Base-by-base conservation (phyloP, 2,329 filamentous ascomycete genomes). In the Colletotrichum sp. region DNA sequence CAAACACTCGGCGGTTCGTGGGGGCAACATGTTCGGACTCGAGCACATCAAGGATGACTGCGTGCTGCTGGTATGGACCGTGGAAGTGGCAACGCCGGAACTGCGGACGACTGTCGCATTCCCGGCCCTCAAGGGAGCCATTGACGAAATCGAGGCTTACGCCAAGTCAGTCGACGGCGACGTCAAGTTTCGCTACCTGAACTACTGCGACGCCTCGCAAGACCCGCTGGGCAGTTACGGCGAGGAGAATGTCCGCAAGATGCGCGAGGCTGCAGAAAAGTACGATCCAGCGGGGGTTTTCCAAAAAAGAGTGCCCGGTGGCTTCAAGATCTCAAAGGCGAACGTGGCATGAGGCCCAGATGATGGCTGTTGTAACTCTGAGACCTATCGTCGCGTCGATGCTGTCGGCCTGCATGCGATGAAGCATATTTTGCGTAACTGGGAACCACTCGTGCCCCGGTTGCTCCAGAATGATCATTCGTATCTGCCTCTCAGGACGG, bases 211-310 rank as follows among this genome's bases (percentile, higher is more conserved):
- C 15, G 68, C 60, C 18, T 78, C 71, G 0, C 79, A 81, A 44
- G 72, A 81, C 57, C 75, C 76, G 3, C 65, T 81, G 15, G 36
- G 68, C 9, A 80, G 68, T 24, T 82, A 80, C 18, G 80, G 80
- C 9, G 36, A n/a, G 7, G 78, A 78, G 15, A 81, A 81, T 7
- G 44, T 81, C 0, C 72, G 34, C 36, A 76, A 76, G 32, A 80
- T 81, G 71, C 77, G 73, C 24, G 69, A 80, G 10, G 76, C 76
- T 0, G 77, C 78, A 0, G 70, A 67, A 1, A 81, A 81, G 49
- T 26, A 60, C 34, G 62, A 67, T 67, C 32, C 39, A 18, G 49
- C 10, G 32, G 32, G 44, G 21, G 13, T 59, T 26, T 34, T 67
- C 52, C 52, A 55, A 24, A 39, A 7, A 8, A 49, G 39, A 16